A percentile compares a stretch with the other conserved stretches of the same genome.
phyloP scores from a whole-genome alignment of 768 basidiomycete species.

The Scleroderma citrinum region DNA sequence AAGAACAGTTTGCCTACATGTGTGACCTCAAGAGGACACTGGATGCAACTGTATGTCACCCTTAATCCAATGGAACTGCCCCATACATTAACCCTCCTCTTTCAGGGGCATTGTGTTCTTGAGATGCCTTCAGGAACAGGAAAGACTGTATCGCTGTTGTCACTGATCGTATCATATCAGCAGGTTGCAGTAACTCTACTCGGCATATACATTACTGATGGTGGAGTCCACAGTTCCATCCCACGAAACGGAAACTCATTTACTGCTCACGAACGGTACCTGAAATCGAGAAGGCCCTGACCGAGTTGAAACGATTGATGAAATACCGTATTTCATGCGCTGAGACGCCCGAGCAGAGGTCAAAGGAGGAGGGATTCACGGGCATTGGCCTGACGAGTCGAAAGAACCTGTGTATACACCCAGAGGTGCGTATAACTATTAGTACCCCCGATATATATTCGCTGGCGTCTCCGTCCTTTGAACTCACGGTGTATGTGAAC shows the following conservation, averaged over 20 bases:
- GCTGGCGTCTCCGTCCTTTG: too few relatives aligned
- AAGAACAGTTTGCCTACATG: conserved; percentile 99
- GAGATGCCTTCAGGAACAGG: conserved; percentile 99
- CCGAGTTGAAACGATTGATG: conserved; percentile 92
- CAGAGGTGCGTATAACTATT: conserved; percentile 54
- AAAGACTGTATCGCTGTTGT: conserved; percentile 94
- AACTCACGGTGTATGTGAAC: neutral
- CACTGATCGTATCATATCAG: conserved; percentile 96
- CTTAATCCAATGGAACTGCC: neutral
- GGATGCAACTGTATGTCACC: conserved; percentile 72
- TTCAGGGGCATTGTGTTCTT: conserved; percentile 95
- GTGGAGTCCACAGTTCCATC: conserved; percentile 64
- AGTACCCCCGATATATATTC: neutral
- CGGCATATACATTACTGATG: neutral
- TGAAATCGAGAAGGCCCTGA: conserved; percentile 96
- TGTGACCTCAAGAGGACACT: conserved; percentile 95
- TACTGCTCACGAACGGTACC: conserved; percentile 99
- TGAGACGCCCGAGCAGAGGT: conserved; percentile 66
- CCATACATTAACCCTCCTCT: neutral
- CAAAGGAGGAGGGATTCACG: conserved; percentile 76
- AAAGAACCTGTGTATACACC: conserved; percentile 94
- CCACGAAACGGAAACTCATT: conserved; percentile 87
- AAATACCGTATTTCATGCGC: conserved; percentile 72
- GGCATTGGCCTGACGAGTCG: conserved; percentile 93
- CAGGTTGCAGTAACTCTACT: conserved; percentile 46